Percentiles rank a stretch among this genome's conserved stretches.
Conservation (phyloP, 2,329 filamentous ascomycete genomes). For the Lizonia empirigonia region DNA sequence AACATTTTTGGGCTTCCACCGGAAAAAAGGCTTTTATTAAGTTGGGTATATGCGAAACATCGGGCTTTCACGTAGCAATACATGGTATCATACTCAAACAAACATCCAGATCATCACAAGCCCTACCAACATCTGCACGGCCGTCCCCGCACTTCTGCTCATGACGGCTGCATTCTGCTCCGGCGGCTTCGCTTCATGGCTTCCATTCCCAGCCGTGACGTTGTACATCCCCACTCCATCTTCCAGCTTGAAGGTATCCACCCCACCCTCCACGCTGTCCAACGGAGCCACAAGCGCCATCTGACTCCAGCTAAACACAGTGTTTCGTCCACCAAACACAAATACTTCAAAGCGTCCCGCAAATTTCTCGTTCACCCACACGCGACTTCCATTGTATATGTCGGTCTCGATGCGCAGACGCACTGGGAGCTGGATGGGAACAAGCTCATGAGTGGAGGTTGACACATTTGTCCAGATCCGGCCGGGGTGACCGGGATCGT, state of each 20-base stretch:
- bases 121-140: neutral
- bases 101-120: neutral
- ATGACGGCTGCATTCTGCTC: slow-evolving; percentile 2
- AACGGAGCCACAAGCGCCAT: slow-evolving; percentile 63
- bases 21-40: too few species aligned
- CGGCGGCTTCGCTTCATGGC: slow-evolving; percentile 6
- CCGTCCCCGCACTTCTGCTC: neutral
- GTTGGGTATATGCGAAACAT: too few species aligned
- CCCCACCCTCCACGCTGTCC: slow-evolving; percentile 41
- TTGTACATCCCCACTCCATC: slow-evolving; percentile 20
- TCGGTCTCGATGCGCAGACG: slow-evolving; percentile 54
- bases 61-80: too few species aligned
- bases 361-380: slow-evolving; percentile 56
- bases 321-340: slow-evolving; percentile 60
- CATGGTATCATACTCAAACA: slow-evolving; percentile 6
- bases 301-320: slow-evolving; percentile 60
- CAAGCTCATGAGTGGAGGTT: slow-evolving; percentile 52
- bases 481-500: slow-evolving; percentile 56
- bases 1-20: too few species aligned
- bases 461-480: slow-evolving; percentile 60
- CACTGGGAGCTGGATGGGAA: slow-evolving; percentile 44
- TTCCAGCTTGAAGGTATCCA: slow-evolving; percentile 23
- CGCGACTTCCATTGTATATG: slow-evolving; percentile 54
- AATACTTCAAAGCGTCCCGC: slow-evolving; percentile 61
- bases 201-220: slow-evolving; percentile 14